Evolutionary conservation across 75 land plant genomes (phyloP), one percentile per base, ranked within the genome.

Genomic region (Isoetes taiwanensis): DNA sequence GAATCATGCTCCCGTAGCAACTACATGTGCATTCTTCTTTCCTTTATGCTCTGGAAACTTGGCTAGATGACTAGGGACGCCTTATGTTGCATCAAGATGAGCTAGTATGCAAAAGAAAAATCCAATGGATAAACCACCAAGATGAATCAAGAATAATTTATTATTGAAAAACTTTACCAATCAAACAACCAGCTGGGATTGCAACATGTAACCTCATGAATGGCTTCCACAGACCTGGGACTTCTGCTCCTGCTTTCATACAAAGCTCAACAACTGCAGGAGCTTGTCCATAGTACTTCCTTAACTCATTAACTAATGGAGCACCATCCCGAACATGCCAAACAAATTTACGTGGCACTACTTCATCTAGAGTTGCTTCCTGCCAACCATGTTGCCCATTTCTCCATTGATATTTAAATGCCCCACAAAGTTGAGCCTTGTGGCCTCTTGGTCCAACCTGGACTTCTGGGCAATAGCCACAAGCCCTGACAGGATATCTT

Each of bases 361-460:
- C 29, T 61, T 83, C 87, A 41, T 83, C 83, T 24, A 83, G 31
- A 6, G 78, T 74, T 9, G 87, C 87, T 30, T 77, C 76, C 54
- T 83, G 87, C 87, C 87, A 83, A 23, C 80, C 87, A 54, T 83
- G 87, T 61, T 79, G 79, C 16, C 87, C 87, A 41, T 75, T 72
- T 50, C 87, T 64, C 80, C 75, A 68, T 64, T 83, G 87, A 66
- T 83, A 82, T 61, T 79, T 83, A 58, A 64, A 74, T 0, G 87
- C 83, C 14, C 71, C 77, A 59, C 86, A 83, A 1, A 64, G 34
- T 68, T 75, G 67, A 8, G 65, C 79, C 43, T 67, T 62, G 66
- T 83, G 86, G 10, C 81, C 80, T 33, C 72, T 67, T 43, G 80
- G 79, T 9, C 81, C 82, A 1, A 83, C 73, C 43, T 76, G 86